Conservation (phyloP, 2,329 filamentous ascomycete species). For the Coleophoma cylindrospora region DNA sequence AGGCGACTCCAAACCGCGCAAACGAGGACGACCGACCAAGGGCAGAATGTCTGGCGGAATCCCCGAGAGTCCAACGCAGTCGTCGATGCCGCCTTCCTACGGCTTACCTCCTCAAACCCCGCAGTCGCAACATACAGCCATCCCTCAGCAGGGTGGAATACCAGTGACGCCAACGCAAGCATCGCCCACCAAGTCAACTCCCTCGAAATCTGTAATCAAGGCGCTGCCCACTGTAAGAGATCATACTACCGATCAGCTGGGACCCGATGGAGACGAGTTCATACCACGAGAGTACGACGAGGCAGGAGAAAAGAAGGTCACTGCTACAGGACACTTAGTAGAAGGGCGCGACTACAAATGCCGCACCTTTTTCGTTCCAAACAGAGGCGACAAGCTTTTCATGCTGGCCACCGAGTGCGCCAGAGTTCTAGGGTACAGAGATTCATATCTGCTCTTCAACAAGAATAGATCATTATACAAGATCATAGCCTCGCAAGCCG, state of each 20-base stretch:
- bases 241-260: constrained; percentile 94
- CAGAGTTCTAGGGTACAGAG: constrained; percentile 85
- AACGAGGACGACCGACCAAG: constrained; percentile 30
- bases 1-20: constrained; percentile 36
- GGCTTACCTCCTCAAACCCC: constrained; percentile 48
- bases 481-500: constrained; percentile 91
- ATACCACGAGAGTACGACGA: constrained; percentile 90
- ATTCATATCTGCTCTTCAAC: constrained; percentile 98
- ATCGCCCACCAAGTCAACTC: constrained; percentile 72
- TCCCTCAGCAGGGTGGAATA: constrained; percentile 25
- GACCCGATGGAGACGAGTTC: constrained; percentile 87
- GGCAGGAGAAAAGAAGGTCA: constrained; percentile 90
- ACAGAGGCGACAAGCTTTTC: constrained; percentile 89
- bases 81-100: constrained; percentile 39
- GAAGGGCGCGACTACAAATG: constrained; percentile 87
- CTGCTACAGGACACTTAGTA: constrained; percentile 72
- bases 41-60: constrained; percentile 38
- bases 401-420: constrained; percentile 99
- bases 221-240: constrained; percentile 93
- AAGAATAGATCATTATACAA: constrained; percentile 96
- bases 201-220: constrained; percentile 81
- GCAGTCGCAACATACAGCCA: constrained; percentile 33
- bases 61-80: constrained; percentile 52
- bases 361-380: constrained; percentile 87
- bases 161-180: constrained; percentile 38